Evolutionary conservation across 768 basidiomycete species (phyloP).

Genomic region (Amanita muscaria): DNA sequence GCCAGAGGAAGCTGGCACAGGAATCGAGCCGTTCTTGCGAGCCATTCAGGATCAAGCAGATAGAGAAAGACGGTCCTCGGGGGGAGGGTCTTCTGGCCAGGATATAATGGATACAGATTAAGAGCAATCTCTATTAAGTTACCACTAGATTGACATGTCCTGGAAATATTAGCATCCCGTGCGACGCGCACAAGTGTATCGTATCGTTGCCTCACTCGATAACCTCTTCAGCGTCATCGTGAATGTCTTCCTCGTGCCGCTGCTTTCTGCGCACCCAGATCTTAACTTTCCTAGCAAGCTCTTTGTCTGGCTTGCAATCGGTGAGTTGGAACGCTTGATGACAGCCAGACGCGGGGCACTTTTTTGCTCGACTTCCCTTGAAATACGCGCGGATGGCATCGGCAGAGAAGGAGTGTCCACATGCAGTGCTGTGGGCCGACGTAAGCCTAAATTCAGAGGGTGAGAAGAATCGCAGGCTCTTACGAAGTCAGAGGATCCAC

Average conservation of each 20-base stretch:
- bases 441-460: not conserved
- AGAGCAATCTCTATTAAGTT: not conserved
- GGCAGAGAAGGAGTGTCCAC: constrained; percentile 78
- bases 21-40: constrained; percentile 70
- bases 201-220: constrained; percentile 27
- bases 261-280: constrained; percentile 45
- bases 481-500: constrained; percentile 79
- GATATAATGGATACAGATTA: constrained; percentile 76
- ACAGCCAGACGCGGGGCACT: constrained; percentile 72
- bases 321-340: constrained; percentile 43
- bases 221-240: constrained; percentile 57
- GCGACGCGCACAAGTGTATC: not conserved
- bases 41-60: constrained; percentile 73
- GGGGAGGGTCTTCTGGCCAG: constrained; percentile 16
- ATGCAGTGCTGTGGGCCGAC: constrained; percentile 39
- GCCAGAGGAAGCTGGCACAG: constrained; percentile 75
- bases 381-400: constrained; percentile 64
- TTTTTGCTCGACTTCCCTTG: constrained; percentile 21
- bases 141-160: not conserved
- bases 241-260: constrained; percentile 38
- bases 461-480: constrained; percentile 19
- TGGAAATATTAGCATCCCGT: no score
- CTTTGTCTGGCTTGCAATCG: constrained; percentile 46
- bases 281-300: constrained; percentile 54
- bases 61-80: constrained; percentile 28